Evolutionary conservation across 768 basidiomycete species (phyloP).

Genomic region (Rhodotorula sphaerocarpa): DNA sequence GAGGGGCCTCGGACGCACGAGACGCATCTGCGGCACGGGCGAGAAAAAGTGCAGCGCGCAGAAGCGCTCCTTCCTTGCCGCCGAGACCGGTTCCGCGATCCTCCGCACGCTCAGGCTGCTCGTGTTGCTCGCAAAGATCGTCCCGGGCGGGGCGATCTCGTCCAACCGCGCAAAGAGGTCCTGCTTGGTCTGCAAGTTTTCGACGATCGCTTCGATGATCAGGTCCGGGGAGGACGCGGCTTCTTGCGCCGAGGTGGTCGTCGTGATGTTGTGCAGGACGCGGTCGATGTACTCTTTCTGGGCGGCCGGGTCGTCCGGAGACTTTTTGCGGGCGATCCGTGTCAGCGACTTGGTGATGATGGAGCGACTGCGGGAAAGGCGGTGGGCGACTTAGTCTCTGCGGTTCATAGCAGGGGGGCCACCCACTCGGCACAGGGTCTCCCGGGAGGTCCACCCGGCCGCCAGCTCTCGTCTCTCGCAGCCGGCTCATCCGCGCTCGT

Average conservation of each 20-base stretch:
- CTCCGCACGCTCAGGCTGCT: slow-evolving; percentile 44
- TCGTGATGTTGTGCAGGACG: slow-evolving; percentile 43
- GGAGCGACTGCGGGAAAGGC: slow-evolving; percentile 37
- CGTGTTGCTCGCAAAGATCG: slow-evolving; percentile 48
- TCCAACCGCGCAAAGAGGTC: slow-evolving; percentile 46
- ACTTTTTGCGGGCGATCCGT: slow-evolving; percentile 44
- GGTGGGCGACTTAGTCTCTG: neutral
- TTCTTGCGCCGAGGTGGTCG: slow-evolving; percentile 43
- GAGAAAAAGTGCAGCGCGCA: slow-evolving; percentile 47
- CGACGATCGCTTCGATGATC: slow-evolving; percentile 49
- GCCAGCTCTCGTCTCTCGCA: too few species aligned
- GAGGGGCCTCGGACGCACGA: slow-evolving; percentile 5
- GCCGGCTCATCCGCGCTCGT: neutral
- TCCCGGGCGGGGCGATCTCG: slow-evolving; percentile 39
- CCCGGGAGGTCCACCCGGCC: too few species aligned
- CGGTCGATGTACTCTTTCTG: slow-evolving; percentile 37
- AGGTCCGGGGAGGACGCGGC: slow-evolving; percentile 44
- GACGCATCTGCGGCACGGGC: slow-evolving; percentile 45
- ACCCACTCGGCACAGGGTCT: too few species aligned
- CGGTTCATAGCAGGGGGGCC: neutral
- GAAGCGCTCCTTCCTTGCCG: slow-evolving; percentile 43
- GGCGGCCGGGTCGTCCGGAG: slow-evolving; percentile 38
- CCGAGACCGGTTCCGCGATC: slow-evolving; percentile 42
- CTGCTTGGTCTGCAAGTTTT: slow-evolving; percentile 46
- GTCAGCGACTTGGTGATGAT: slow-evolving; percentile 47